Evolutionary conservation across 2,329 filamentous ascomycete genomes (phyloP).

Genomic region (Alternaria postmessia): DNA sequence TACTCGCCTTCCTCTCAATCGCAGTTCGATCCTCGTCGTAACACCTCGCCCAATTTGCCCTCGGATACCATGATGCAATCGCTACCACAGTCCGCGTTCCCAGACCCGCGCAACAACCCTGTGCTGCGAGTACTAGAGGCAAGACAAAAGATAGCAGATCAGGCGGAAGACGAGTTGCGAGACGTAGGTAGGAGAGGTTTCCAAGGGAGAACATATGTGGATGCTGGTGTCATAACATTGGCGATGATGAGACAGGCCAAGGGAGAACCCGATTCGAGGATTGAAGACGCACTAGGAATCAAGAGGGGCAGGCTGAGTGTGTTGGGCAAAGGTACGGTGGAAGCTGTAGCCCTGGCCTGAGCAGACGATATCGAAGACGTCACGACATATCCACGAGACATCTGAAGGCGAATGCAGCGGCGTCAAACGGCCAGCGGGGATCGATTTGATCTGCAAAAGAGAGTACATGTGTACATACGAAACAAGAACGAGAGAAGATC

Average conservation of each 20-base stretch:
- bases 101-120: constrained; percentile 58
- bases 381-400: neutral
- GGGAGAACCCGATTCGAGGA: constrained; percentile 41
- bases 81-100: constrained; percentile 41
- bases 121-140: constrained; percentile 63
- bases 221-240: constrained; percentile 53
- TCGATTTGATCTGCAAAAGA: constrained; percentile 25
- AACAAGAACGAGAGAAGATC: constrained; percentile 18
- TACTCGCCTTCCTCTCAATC: constrained; percentile 64
- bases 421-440: constrained; percentile 11
- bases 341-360: constrained; percentile 30
- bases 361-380: neutral
- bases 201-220: constrained; percentile 55
- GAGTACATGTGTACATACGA: constrained; percentile 29
- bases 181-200: constrained; percentile 53
- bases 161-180: constrained; percentile 63
- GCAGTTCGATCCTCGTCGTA: constrained; percentile 45
- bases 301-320: constrained; percentile 44
- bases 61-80: constrained; percentile 43
- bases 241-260: constrained; percentile 43
- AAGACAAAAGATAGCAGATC: constrained; percentile 59
- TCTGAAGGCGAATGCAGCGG: neutral
- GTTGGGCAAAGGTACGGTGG: constrained; percentile 36
- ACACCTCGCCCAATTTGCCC: constrained; percentile 32
- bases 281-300: constrained; percentile 44